Evolutionary conservation across 495 filamentous ascomycete species (phyloP).

Genomic region (Rhypophila decipiens): DNA sequence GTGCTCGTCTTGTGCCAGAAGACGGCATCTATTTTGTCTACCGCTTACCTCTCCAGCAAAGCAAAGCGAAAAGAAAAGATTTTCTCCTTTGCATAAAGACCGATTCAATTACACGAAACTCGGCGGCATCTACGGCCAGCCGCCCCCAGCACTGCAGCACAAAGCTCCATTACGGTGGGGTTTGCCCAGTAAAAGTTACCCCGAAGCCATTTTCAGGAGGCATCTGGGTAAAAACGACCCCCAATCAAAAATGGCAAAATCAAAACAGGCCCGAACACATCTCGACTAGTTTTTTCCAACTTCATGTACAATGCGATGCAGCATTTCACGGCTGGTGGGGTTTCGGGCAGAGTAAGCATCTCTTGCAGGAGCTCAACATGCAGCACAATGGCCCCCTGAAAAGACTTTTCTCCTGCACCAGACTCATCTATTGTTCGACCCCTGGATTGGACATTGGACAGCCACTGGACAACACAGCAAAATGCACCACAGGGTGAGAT

Average conservation of each 20-base stretch:
- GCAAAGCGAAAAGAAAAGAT: too few relatives aligned
- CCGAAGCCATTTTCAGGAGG: slow-evolving; percentile 21
- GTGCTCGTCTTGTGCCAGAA: too few relatives aligned
- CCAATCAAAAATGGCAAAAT: slow-evolving; percentile 24
- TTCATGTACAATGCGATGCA: slow-evolving; percentile 21
- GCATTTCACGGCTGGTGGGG: too few relatives aligned
- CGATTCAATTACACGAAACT: slow-evolving; percentile 1
- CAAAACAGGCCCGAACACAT: slow-evolving; percentile 21
- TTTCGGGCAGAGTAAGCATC: too few relatives aligned
- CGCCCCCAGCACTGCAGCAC: neutral
- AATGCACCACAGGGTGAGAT: neutral
- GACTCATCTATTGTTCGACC: slow-evolving; percentile 11
- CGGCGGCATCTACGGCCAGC: slow-evolving; percentile 13
- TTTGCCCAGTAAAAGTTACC: slow-evolving; percentile 8
- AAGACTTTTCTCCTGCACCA: too few relatives aligned
- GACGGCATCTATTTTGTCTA: neutral
- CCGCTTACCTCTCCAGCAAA: neutral
- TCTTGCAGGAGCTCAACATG: too few relatives aligned
- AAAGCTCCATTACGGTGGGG: slow-evolving; percentile 10
- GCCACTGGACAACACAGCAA: too few relatives aligned
- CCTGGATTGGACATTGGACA: neutral
- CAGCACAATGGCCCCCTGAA: too few relatives aligned
- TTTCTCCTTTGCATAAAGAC: too few relatives aligned
- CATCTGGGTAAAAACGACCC: slow-evolving; percentile 22
- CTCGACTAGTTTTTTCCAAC: slow-evolving; percentile 19